Conservation (phyloP, 164 flowering plant species). For the Magnolia officinalis region DNA sequence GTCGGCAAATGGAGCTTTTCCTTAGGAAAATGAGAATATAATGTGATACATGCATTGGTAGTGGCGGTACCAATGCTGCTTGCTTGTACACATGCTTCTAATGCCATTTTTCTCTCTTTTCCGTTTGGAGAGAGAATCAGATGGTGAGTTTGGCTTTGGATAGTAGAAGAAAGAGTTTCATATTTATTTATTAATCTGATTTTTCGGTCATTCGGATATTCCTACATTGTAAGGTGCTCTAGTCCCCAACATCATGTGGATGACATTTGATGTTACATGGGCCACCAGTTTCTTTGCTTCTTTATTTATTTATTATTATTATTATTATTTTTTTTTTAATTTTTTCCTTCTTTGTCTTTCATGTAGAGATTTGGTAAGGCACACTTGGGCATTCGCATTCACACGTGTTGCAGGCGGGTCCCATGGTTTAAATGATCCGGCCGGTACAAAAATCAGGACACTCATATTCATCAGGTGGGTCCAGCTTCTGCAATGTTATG, state of each 20-base stretch:
- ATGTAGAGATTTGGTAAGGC: too few species aligned
- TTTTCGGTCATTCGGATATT: conserved; percentile 18
- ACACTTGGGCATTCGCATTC: neutral
- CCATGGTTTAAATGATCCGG: too few species aligned
- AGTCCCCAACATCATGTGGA: conserved; percentile 20
- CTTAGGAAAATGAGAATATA: conserved; percentile 21
- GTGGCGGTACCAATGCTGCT: conserved; percentile 32
- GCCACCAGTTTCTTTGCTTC: neutral
- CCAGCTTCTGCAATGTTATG: too few species aligned
- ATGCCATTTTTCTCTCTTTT: conserved; percentile 27
- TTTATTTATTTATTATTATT: neutral
- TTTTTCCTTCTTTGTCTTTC: neutral
- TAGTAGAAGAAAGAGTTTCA: neutral
- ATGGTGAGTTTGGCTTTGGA: neutral
- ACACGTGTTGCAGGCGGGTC: neutral
- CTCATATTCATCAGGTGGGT: too few species aligned
- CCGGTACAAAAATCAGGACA: too few species aligned
- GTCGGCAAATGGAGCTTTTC: conserved; percentile 36
- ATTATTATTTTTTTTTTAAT: too few species aligned
- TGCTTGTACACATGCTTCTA: conserved; percentile 38
- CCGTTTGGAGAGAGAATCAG: neutral
- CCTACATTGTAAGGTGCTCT: conserved; percentile 25
- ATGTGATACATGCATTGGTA: conserved; percentile 25
- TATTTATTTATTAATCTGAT: too few species aligned
- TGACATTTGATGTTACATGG: conserved; percentile 6